phyloP scores from a whole-genome alignment of 176 grass and related monocot species.

The Oryza punctata region DNA sequence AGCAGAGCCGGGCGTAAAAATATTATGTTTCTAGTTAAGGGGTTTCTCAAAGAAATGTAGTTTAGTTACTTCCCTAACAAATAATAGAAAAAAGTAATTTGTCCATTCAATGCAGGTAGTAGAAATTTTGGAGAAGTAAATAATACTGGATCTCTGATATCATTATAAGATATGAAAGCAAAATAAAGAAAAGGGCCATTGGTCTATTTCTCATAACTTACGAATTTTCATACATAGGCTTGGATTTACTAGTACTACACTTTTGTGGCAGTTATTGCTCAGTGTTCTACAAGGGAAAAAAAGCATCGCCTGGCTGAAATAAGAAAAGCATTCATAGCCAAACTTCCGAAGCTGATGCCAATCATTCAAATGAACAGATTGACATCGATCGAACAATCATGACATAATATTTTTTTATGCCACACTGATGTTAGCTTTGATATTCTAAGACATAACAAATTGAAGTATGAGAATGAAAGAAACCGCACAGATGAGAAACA shows the following conservation, averaged over 20 bases:
- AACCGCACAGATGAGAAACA: conserved; percentile 19
- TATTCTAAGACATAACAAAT: background rate
- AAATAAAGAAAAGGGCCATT: background rate
- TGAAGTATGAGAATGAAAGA: conserved; percentile 5
- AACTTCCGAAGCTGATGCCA: background rate
- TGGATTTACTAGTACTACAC: no score
- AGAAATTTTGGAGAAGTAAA: background rate
- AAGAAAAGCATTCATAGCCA: background rate
- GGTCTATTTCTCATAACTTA: background rate
- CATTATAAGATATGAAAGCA: no score
- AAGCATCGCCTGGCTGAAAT: background rate
- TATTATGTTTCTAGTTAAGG: no score
- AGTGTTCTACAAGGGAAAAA: background rate
- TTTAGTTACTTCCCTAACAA: background rate
- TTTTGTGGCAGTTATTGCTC: no score
- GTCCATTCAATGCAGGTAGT: background rate
- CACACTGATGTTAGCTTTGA: background rate
- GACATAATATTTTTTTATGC: background rate
- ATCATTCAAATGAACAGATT: background rate
- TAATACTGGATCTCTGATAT: background rate
- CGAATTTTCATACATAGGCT: background rate
- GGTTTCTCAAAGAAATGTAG: no score
- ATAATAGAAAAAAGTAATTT: background rate
- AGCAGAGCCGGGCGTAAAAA: background rate
- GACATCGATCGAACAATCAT: background rate